Percentiles rank a stretch among this genome's conserved stretches.
These are phyloP conservation scores for Aureobasidium sp. DNA, from an alignment of 2,329 filamentous ascomycete species.

Conservation along the genomic window DNA sequence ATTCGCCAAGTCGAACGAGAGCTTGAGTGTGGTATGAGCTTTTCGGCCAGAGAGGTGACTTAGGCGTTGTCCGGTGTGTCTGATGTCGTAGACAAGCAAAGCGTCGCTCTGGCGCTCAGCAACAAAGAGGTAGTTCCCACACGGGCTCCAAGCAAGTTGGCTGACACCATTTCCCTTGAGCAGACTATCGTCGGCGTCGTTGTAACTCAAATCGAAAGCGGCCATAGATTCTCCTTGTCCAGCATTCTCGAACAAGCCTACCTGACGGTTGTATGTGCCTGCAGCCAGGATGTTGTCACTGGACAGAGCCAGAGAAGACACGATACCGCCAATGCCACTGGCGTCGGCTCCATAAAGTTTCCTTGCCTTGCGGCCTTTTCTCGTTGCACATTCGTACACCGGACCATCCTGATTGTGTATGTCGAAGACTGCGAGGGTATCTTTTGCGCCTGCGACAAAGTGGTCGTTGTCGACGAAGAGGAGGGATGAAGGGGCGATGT, in stretches of 20 bases:
- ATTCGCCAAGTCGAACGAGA: constrained; percentile 45
- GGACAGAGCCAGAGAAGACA: constrained; percentile 43
- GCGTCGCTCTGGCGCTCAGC: constrained; percentile 49
- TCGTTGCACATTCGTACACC: constrained; percentile 35
- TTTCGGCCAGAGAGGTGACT: constrained; percentile 38
- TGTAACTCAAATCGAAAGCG: constrained; percentile 40
- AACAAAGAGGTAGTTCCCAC: constrained; percentile 50
- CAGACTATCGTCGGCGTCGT: constrained; percentile 21
- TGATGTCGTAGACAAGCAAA: constrained; percentile 51
- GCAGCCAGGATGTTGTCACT: constrained; percentile 45
- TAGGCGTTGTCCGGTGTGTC: constrained; percentile 44
- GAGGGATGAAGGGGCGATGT: constrained; percentile 47
- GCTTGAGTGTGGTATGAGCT: constrained; percentile 45
- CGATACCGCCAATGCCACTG: constrained; percentile 46
- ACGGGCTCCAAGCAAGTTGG: constrained; percentile 48
- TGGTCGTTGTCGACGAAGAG: constrained; percentile 41
- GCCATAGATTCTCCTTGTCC: constrained; percentile 42
- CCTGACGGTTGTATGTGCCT: constrained; percentile 47
- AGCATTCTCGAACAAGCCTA: constrained; percentile 47
- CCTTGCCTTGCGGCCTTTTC: constrained; percentile 32
- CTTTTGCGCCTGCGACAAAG: constrained; percentile 51
- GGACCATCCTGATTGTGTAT: constrained; percentile 41
- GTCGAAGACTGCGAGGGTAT: constrained; percentile 50
- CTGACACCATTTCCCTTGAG: constrained; percentile 46
- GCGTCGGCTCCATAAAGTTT: constrained; percentile 33